Evolutionary conservation across 345 rosid genomes (phyloP).

Genomic region (Gossypium ekmanianum): DNA sequence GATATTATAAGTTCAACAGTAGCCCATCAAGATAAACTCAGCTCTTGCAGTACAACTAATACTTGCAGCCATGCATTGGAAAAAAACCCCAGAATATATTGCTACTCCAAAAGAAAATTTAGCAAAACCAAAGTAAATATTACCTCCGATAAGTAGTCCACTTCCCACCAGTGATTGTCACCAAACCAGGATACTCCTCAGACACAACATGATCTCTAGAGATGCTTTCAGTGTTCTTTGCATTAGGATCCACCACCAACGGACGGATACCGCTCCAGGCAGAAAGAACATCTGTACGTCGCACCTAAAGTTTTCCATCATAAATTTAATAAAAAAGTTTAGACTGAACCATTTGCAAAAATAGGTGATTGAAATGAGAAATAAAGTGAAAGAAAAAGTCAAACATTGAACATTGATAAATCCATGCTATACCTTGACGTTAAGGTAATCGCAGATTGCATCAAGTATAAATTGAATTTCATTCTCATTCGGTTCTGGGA

Average conservation of each 20-base stretch:
- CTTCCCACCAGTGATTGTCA: slow-evolving; percentile 97
- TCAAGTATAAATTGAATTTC: slow-evolving; percentile 97
- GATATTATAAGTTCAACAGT: background rate
- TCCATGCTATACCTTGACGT: slow-evolving; percentile 53
- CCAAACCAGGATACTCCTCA: slow-evolving; percentile 89
- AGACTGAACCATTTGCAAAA: background rate
- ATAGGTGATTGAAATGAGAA: background rate
- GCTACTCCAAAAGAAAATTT: slow-evolving; percentile 1
- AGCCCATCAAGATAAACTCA: background rate
- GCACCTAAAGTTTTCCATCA: slow-evolving; percentile 48
- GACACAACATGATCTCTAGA: slow-evolving; percentile 93
- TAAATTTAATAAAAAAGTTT: slow-evolving; percentile 17
- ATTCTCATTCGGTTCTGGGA: slow-evolving; percentile 96
- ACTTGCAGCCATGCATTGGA: background rate
- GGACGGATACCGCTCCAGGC: slow-evolving; percentile 99
- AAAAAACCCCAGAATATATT: slow-evolving; percentile 1
- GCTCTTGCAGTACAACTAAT: slow-evolving; percentile 3
- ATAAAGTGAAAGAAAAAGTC: slow-evolving; percentile 8
- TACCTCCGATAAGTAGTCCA: slow-evolving; percentile 99
- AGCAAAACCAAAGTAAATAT: slow-evolving; percentile 14
- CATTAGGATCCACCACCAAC: slow-evolving; percentile 80
- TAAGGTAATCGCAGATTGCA: slow-evolving; percentile 88
- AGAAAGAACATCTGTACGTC: slow-evolving; percentile 91
- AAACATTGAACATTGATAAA: background rate
- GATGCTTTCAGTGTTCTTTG: slow-evolving; percentile 89